These are phyloP conservation scores for Cryoendolithus antarcticus DNA, from an alignment of 2,329 filamentous ascomycete genomes.

Conservation along the genomic window DNA sequence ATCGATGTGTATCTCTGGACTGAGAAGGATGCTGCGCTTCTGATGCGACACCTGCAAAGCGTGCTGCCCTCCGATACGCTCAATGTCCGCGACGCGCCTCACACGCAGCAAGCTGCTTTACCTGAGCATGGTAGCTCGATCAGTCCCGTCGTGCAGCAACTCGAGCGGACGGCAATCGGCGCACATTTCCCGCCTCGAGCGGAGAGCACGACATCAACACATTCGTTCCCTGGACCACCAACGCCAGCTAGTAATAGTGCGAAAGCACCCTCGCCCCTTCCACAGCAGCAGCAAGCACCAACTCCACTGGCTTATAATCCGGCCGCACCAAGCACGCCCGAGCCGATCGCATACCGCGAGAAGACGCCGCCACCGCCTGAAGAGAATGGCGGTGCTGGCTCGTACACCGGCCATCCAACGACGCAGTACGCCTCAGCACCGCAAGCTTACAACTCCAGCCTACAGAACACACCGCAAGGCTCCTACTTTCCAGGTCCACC, in stretches of 20 bases:
- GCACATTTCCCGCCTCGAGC: constrained; percentile 38
- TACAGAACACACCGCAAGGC: constrained; percentile 16
- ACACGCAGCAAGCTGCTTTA: constrained; percentile 33
- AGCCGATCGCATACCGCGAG: constrained; percentile 59
- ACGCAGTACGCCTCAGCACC: constrained; percentile 15
- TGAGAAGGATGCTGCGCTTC: constrained; percentile 55
- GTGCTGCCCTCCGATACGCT: constrained; percentile 51
- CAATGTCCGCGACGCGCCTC: constrained; percentile 53
- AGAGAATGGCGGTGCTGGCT: constrained; percentile 36
- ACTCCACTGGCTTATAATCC: constrained; percentile 64
- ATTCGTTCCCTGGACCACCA: constrained; percentile 20
- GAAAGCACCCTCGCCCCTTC: constrained; percentile 10
- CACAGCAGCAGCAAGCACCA: constrained; percentile 12
- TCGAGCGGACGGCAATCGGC: constrained; percentile 59
- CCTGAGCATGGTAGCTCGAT: constrained; percentile 38
- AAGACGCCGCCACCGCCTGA: constrained; percentile 69
- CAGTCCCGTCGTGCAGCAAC: constrained; percentile 59
- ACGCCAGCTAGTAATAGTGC: constrained; percentile 14
- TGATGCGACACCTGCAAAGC: constrained; percentile 55
- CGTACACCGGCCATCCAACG: constrained; percentile 20
- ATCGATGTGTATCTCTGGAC: constrained; percentile 74
- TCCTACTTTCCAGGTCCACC: constrained; percentile 21
- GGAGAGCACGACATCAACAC: constrained; percentile 26
- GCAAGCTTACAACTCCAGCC: constrained; percentile 11
- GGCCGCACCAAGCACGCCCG: constrained; percentile 62